These are phyloP conservation scores for Plasmodium reichenowi DNA, from an alignment of 169 alveolate genomes.

Conservation along the genomic window DNA sequence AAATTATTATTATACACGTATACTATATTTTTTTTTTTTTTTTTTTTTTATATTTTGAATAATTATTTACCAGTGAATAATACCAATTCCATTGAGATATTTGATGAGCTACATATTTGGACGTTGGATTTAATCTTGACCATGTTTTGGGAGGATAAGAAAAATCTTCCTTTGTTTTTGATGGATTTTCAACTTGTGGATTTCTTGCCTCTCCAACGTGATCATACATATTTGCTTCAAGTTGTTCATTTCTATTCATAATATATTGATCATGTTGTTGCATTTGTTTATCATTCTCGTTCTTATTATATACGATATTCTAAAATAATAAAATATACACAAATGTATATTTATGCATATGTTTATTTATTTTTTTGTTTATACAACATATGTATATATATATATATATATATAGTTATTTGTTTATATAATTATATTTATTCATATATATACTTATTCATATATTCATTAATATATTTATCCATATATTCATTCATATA, in stretches of 20 bases:
- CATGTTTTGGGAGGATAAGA: slow-evolving; percentile 77
- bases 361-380: no score
- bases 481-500: no score
- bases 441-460: no score
- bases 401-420: no score
- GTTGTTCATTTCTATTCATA: not conserved
- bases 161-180: slow-evolving; percentile 32
- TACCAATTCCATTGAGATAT: slow-evolving; percentile 90
- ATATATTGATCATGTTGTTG: not conserved
- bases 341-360: no score
- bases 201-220: slow-evolving; percentile 18
- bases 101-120: slow-evolving; percentile 81
- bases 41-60: not conserved
- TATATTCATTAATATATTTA: no score
- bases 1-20: not conserved
- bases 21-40: no score
- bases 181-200: slow-evolving; percentile 25
- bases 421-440: no score
- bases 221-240: slow-evolving; percentile 24
- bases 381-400: no score
- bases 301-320: not conserved
- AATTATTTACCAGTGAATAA: slow-evolving; percentile 77
- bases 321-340: no score
- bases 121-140: slow-evolving; percentile 82
- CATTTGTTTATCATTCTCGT: not conserved